These are phyloP conservation scores for Corymbia calophylla DNA, from an alignment of 441 rosid genomes.

Conservation along the genomic window DNA sequence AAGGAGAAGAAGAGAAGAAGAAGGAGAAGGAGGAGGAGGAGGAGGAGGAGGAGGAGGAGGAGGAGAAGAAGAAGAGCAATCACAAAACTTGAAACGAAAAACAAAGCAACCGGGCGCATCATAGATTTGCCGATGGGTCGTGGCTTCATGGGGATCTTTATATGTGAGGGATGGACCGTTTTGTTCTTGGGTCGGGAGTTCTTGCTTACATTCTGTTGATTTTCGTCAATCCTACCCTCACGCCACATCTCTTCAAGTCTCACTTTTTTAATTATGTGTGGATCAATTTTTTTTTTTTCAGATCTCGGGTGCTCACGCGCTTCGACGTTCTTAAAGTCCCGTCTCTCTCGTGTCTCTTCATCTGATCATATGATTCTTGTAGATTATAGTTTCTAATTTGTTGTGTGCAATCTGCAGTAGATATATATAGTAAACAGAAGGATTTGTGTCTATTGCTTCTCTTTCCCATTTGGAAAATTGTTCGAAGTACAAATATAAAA, in stretches of 20 bases:
- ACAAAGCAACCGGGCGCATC: neutral
- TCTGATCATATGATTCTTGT: neutral
- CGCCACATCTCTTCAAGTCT: neutral
- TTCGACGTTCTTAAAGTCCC: neutral
- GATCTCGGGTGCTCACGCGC: too few relatives aligned
- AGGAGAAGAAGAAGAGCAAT: too few relatives aligned
- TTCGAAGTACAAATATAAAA: neutral
- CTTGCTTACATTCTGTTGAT: neutral
- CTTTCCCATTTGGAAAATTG: neutral
- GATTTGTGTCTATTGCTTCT: neutral
- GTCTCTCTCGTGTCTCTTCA: neutral
- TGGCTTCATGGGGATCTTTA: neutral
- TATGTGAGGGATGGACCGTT: neutral
- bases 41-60: too few relatives aligned
- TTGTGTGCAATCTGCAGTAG: neutral
- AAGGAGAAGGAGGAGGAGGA: too few relatives aligned
- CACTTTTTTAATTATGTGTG: neutral
- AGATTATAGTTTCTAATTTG: neutral
- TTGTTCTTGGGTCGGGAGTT: neutral
- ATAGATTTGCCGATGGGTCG: neutral
- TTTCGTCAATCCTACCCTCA: neutral
- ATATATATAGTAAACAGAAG: too few relatives aligned
- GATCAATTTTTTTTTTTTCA: neutral
- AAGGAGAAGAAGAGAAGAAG: too few relatives aligned
- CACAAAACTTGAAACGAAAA: too few relatives aligned